Base-by-base conservation (phyloP, 176 grass and related monocot genomes). In the Luzula sylvatica region DNA sequence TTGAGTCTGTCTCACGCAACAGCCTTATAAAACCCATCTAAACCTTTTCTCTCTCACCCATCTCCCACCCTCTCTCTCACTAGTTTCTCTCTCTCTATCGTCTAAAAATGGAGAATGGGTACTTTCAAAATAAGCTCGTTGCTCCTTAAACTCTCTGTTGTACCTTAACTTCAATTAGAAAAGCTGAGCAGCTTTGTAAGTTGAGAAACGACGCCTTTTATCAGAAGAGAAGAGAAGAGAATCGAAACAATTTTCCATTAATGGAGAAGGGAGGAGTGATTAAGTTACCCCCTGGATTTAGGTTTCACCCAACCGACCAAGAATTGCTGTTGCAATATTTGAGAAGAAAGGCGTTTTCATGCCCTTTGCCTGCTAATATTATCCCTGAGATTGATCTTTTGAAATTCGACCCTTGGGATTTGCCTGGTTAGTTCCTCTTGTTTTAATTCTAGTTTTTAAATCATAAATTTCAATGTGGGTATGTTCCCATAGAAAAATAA, bases 321-420 rank as follows among this genome's bases (percentile, higher is more conserved):
- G 84, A 88, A 57, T 65, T 88, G 7, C 41, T 88, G 0, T 38
- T 83, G 38, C 84, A 88, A 53, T 88, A 88, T 74, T 75, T 88
- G 67, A 72, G 74, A 2, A 75, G 74, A 30, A 76, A 76, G 65
- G 74, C 70, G 38, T 58, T 83, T 3, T 58, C 55, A 0, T 50
- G 52, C 7, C 84, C 78, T 1, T 72, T 88, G n/a, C 84, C 84
- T 0, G 42, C 74, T 7, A 73, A 65, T 14, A 59, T 83, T 0
- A 88, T 88, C 53, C 78, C 84, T 30, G 84, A 88, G 8, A 35
- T 88, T 26, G 74, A 72, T 15, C 68, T 88, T 70, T 75, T 82
- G 3, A 65, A 72, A 39, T 72, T 78, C 61, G 67, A 88, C 20
- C 84, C 84, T 43, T 75, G 70, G 74, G 78, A 88, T 41, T 58